Conservation (phyloP, 2,329 filamentous ascomycete species). For the Xylariaceae sp. region DNA sequence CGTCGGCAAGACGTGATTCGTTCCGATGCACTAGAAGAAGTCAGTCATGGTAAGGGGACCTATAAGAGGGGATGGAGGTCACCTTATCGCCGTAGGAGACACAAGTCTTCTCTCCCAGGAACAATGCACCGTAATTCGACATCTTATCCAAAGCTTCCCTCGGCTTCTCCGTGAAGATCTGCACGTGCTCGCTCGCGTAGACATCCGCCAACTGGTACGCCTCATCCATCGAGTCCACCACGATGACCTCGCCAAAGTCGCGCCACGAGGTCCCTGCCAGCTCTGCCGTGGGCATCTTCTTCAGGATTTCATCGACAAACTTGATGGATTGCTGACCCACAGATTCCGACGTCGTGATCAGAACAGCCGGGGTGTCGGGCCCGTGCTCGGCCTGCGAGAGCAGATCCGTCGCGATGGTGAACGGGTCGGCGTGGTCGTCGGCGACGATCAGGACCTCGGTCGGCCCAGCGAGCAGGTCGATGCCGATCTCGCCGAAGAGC, state of each 20-base stretch:
- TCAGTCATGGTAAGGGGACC: too few species aligned
- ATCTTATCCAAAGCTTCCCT: constrained; percentile 46
- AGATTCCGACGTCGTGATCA: constrained; percentile 42
- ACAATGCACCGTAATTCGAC: constrained; percentile 46
- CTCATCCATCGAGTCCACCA: constrained; percentile 42
- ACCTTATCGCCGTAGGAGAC: constrained; percentile 52
- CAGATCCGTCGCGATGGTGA: constrained; percentile 90
- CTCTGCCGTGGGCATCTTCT: constrained; percentile 36
- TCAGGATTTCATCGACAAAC: constrained; percentile 33
- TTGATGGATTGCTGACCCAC: constrained; percentile 35
- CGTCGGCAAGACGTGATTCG: constrained; percentile 51
- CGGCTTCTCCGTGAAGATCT: constrained; percentile 43
- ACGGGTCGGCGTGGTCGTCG: constrained; percentile 79
- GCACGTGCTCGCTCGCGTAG: constrained; percentile 47
- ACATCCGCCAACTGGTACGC: constrained; percentile 40
- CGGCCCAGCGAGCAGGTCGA: constrained; percentile 49
- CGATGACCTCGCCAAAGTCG: constrained; percentile 40
- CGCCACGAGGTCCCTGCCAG: constrained; percentile 41
- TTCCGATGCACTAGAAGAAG: constrained; percentile 45
- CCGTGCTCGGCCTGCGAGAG: constrained; percentile 83
- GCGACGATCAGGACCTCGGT: constrained; percentile 73
- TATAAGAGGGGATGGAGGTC: background rate
- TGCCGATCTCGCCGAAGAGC: constrained; percentile 49
- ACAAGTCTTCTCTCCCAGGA: constrained; percentile 48
- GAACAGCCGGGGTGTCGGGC: constrained; percentile 44